Base-by-base conservation (phyloP, 2,329 filamentous ascomycete species). In the Colletotrichum neosansevieriae region DNA sequence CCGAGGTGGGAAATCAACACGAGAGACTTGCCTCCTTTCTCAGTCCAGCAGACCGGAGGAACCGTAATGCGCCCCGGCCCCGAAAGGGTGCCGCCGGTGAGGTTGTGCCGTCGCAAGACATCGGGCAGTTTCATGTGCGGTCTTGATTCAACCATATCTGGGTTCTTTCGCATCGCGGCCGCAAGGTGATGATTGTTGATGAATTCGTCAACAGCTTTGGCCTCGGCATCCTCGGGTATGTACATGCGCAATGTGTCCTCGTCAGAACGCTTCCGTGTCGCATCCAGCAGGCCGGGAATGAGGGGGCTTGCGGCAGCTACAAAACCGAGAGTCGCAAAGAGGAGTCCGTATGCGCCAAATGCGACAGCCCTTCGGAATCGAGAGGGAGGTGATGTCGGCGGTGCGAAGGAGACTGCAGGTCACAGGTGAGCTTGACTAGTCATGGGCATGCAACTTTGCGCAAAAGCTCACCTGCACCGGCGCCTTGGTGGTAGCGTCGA, bases 101-200 rank as follows among this genome's bases (percentile, higher is more conserved):
- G 85, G 79, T 91, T 97, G 76, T 93, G 90, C 3, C 81, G 80
- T 44, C 92, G 89, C 78, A 94, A 86, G 3, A 85, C 79, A 29
- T 85, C 83, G 0, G 95, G 94, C 75, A 98, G 92, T 80, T 94
- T 96, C 77, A 98, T 83, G 77, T 97, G 94, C 11, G 95, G 95
- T 45, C 96, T 88, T 38, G 91, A 91, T 78, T 97, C 94, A 38
- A 83, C 86, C 78, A 91, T 92, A 29, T 87, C 86, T 1, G 89
- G 83, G 73, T 92, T 85, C 17, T 80, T 79, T 53, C 94, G 91
- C 57, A 98, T 83, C 47, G 86, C 83, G n/a, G 84, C 77, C 4
- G 91, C 86, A n/a, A 97, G 78, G 1, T 93, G 91, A 81, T 96
- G 94, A 51, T 84, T 87, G 75, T 90, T 87, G 78, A 98, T 93